A percentile compares a stretch with the other conserved stretches of the same genome.
Conservation (phyloP, 768 basidiomycete genomes). For the Trametes elegans region DNA sequence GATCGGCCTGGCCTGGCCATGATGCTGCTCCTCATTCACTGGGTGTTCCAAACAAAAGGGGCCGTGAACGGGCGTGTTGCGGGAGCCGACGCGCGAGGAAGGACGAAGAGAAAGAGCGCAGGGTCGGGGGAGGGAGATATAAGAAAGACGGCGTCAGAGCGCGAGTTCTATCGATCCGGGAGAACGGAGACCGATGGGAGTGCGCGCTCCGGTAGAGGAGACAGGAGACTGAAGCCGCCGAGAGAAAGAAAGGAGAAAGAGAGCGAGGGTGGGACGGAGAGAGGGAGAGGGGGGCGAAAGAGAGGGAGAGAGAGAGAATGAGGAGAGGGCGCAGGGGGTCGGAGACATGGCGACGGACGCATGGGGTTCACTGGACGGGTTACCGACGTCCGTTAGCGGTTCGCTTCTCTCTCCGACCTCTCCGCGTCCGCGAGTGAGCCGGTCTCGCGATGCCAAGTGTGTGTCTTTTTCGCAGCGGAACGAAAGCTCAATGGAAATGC, state of each 20-base stretch:
- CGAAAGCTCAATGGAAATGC: too few species aligned
- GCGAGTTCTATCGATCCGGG: constrained; percentile 10
- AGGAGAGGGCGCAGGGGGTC: too few species aligned
- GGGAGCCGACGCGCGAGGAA: too few species aligned
- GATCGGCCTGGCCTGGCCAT: constrained; percentile 7
- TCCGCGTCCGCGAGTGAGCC: too few species aligned
- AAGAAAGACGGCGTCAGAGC: constrained; percentile 4
- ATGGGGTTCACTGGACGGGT: too few species aligned
- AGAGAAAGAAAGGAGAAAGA: neutral
- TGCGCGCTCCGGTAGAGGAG: constrained; percentile 7
- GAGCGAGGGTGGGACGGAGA: neutral
- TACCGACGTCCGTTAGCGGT: too few species aligned
- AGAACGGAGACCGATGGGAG: neutral
- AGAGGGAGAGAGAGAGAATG: neutral
- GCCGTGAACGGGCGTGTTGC: too few species aligned
- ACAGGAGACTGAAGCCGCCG: constrained; percentile 2
- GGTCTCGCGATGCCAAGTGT: too few species aligned
- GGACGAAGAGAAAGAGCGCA: neutral
- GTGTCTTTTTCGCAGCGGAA: too few species aligned
- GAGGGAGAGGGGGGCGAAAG: neutral
- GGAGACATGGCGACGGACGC: too few species aligned
- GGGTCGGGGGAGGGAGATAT: constrained; percentile 12
- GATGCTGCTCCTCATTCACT: neutral
- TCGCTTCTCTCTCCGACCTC: too few species aligned
- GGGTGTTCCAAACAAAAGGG: too few species aligned